Evolutionary conservation across 129 eudicot genomes (phyloP).

Genomic region (Flaveria brownii): DNA sequence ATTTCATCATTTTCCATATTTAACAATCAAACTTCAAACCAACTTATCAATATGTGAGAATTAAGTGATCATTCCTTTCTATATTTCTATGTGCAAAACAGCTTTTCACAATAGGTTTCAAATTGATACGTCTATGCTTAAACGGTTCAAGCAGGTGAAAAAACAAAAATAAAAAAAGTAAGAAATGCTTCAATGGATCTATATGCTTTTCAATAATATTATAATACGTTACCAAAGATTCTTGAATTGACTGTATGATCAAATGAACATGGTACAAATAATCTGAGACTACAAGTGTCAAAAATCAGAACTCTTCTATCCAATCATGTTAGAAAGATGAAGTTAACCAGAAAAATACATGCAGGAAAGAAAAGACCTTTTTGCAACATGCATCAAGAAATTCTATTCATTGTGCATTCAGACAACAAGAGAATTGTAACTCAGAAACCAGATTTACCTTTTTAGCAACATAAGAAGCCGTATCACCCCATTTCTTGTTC

Average conservation of each 20-base stretch:
- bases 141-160: not conserved
- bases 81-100: not conserved
- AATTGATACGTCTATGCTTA: not conserved
- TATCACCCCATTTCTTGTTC: conserved; percentile 85
- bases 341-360: not conserved
- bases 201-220: not conserved
- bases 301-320: not conserved
- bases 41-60: not conserved
- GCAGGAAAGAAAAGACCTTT: not conserved
- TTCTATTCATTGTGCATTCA: not conserved
- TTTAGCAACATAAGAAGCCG: conserved; percentile 65
- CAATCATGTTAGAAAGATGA: not conserved
- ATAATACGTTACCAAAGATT: not conserved
- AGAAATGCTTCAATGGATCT: conserved; percentile 16
- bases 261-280: conserved; percentile 1
- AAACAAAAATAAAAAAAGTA: not conserved
- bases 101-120: not conserved
- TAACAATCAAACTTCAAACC: not conserved
- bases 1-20: conserved; percentile 10
- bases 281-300: conserved; percentile 3
- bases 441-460: conserved; percentile 55
- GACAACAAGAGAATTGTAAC: not conserved
- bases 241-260: conserved; percentile 1
- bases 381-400: not conserved
- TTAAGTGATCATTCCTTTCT: conserved; percentile 18